Base-by-base conservation (phyloP, 202 grass and related monocot species). In the Alloteropsis angusta region DNA sequence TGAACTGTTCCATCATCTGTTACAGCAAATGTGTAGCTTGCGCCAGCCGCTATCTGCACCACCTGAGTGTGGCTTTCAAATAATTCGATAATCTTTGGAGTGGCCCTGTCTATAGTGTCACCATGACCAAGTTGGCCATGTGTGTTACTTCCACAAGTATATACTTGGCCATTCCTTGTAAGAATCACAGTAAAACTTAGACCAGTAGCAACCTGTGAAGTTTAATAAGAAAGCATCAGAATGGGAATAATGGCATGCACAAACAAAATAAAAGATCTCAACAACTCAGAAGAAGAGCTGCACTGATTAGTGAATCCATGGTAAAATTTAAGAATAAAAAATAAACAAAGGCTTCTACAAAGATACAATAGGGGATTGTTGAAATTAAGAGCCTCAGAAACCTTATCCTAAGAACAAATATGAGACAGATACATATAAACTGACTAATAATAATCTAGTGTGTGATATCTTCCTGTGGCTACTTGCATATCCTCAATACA, bases 81-180 rank as follows among this genome's bases (percentile, higher is more conserved):
- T 74, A 87, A 67, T 60, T 86, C 84, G 36, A 99, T 45, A 54
- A 83, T 65, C 52, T 87, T 93, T 38, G 96, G 96, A 72, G 85
- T 88, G 46, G 92, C 66, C 74, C 78, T 86, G 76, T 99, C 92
- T 43, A 77, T 65, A 17, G 86, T 99, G 84, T 99, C 92, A 60
- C 96, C 92, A 79, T 91, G 96, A 72, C 96, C 96, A 79, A 99
- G 96, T 75, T 99, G 96, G 35, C 96, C 96, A 71, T 99, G 96
- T 55, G 90, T 77, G 43, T 99, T 99, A 80, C 88, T 99, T 77
- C 96, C 96, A 70, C 90, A 99, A 0, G 96, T 91, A 82, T 95
- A 93, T n/a, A 96, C 90, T 77, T 84, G 85, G 3, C 90, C 96
- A 23, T 80, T 41, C 64, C 61, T 80, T 81, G 96, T 89, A 88